A percentile compares a stretch with the other conserved stretches of the same genome.
Evolutionary conservation across 2,329 filamentous ascomycete species (phyloP).

Genomic region (Tolypocladium capitatum): DNA sequence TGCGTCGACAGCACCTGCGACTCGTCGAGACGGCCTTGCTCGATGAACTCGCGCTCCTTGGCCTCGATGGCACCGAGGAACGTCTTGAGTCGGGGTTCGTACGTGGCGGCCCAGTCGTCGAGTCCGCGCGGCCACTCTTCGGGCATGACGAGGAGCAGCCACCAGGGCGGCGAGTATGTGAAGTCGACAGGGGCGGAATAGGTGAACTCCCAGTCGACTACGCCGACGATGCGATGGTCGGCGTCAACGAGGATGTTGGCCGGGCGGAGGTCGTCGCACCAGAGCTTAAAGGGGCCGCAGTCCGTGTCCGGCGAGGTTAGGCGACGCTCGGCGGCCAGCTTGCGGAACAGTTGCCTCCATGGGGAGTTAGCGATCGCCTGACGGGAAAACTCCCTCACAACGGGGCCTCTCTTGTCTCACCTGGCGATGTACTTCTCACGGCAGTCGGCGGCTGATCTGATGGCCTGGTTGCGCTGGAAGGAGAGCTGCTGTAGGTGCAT

Average conservation of each 20-base stretch:
- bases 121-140: constrained; percentile 19
- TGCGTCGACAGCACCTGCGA: constrained; percentile 12
- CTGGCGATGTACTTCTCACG: constrained; percentile 26
- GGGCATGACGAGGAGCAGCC: constrained; percentile 19
- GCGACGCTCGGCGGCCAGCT: constrained; percentile 10
- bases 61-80: constrained; percentile 19
- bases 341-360: constrained; percentile 17
- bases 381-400: not conserved
- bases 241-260: constrained; percentile 18
- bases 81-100: constrained; percentile 17
- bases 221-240: constrained; percentile 13
- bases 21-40: not conserved
- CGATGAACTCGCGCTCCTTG: constrained; percentile 11
- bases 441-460: constrained; percentile 21
- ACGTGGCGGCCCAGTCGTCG: constrained; percentile 16
- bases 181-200: constrained; percentile 22
- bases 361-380: not conserved
- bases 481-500: constrained; percentile 23
- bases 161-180: constrained; percentile 22
- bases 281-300: constrained; percentile 10
- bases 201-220: constrained; percentile 28
- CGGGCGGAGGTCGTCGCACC: constrained; percentile 18
- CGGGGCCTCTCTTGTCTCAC: constrained; percentile 4
- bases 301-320: constrained; percentile 9
- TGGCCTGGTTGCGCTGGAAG: constrained; percentile 24